Evolutionary conservation across 441 rosid genomes (phyloP), one percentile per base, ranked within the genome.

Genomic region (Populus hybrid): DNA sequence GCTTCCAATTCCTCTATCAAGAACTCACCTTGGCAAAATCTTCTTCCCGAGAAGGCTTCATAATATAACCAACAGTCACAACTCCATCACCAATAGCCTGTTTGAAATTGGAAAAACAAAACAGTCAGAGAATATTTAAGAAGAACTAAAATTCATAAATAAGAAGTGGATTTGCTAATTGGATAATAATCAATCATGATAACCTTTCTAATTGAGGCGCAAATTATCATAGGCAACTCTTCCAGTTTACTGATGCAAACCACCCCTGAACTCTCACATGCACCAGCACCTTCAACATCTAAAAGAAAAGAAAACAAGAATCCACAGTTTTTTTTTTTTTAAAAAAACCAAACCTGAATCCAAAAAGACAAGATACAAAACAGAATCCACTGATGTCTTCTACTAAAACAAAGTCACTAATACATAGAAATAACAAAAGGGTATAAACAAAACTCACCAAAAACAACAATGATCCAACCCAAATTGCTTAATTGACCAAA

Each of bases 41-140:
- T 84, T 94, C 90, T 81, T 86, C 85, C 28, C 97, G 98, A 40
- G 98, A 93, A 84, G 93, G 89, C 89, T 94, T 93, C 99, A 93
- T 93, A 75, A 88, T 66, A 73, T 94, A 95, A 77, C 93, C 95
- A 79, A 95, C 93, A 74, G 80, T 85, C 74, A 87, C 83, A 80
- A 82, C 87, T 65, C 82, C 75, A 32, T 79, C 79, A 21, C 84
- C 88, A 72, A 85, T 46, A 67, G 86, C 93, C 99, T 94, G 86
- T 81, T 73, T 35, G 65, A 70, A 79, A 78, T 30, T 70, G 14
- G 3, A 34, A 34, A 34, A 34, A 34, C 6, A 2, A 69, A 64
- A 4, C 61, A 14, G 18, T n/a, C 14, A 75, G 1, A 70, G 21
- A 50, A 61, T 16, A 14, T 70, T 5, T 30, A 67, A 18, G 10